Evolutionary conservation across 371 early-diverging fungal genomes (phyloP), one percentile per base, ranked within the genome.

Genomic region (Basidiobolus heterosporus): DNA sequence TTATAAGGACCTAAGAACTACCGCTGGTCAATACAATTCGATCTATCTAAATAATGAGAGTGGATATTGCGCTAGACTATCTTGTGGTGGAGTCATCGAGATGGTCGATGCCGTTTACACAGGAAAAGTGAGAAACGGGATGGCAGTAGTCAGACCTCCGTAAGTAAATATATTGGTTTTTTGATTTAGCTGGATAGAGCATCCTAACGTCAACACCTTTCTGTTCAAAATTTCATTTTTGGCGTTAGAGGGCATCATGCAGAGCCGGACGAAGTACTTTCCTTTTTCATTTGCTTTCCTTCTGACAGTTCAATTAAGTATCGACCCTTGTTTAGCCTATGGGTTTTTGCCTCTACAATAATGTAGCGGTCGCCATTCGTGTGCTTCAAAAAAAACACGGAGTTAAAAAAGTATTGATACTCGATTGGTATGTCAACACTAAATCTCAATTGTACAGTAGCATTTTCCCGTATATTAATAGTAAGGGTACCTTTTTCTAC

Each of bases 271-370:
- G 56, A 65, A 15, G 70, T 74, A 16, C 69, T 65, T 38, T 39
- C n/a, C 11, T 9, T 17, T 39, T 39, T 15, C 5, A 30, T n/a
- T n/a, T n/a, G n/a, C 30, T 30, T 30, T 30, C 5, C 30, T 30
- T 30, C 5, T 17, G 18, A 20, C 20, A 40, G 5, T 8, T 7
- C 20, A 17, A 18, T 22, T 51, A 21, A 1, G 48, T 36, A 54
- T 60, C 9, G 39, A 42, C 38, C 16, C 16, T 16, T 43, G 2
- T 35, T 14, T n/a, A 17, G 17, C 46, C 55, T 16, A 82, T 72
- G 77, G 93, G 93, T 0, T 94, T 90, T 44, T 94, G 92, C 53
- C 37, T 93, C 7, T 73, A 76, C 48, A 94, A 91, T 60, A 94
- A 91, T 57, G 83, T 91, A 5, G 70, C 30, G 30, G 30, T 30